Evolutionary conservation across 306 rosid genomes (phyloP).

Genomic region (Adenanthera pavonina): DNA sequence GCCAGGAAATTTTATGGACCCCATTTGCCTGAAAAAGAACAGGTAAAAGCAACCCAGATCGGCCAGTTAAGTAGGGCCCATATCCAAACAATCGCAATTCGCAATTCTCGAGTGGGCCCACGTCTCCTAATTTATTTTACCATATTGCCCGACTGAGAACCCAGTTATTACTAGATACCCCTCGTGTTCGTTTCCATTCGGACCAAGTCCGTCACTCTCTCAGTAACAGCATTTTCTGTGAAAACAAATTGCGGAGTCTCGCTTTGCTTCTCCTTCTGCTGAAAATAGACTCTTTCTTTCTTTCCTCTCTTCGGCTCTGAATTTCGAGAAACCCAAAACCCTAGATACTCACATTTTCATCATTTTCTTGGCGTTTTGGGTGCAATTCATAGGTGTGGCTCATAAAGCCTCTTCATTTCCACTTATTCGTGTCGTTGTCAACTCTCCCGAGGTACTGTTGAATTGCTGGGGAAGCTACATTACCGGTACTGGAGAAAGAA

Average conservation of each 20-base stretch:
- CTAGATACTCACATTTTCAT: constrained; percentile 43
- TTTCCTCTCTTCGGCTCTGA: constrained; percentile 37
- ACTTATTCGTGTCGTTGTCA: background rate
- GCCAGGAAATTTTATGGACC: background rate
- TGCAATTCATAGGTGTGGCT: background rate
- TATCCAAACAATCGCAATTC: background rate
- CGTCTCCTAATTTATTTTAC: background rate
- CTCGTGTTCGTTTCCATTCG: background rate
- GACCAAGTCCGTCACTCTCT: constrained; percentile 30
- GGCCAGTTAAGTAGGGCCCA: background rate
- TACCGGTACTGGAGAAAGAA: background rate
- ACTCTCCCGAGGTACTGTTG: constrained; percentile 25
- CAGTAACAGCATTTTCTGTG: constrained; percentile 21
- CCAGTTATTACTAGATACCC: background rate
- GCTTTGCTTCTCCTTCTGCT: background rate
- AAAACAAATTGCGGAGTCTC: background rate
- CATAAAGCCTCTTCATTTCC: background rate
- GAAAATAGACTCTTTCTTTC: background rate
- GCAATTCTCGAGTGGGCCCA: background rate
- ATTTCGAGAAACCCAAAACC: constrained; percentile 44
- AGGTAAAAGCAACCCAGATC: background rate
- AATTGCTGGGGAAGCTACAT: constrained; percentile 16
- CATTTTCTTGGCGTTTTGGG: background rate
- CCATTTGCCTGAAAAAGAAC: background rate
- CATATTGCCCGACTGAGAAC: background rate